phyloP scores from a whole-genome alignment of 2,329 filamentous ascomycete genomes.

The Colletotrichum tofieldiae region DNA sequence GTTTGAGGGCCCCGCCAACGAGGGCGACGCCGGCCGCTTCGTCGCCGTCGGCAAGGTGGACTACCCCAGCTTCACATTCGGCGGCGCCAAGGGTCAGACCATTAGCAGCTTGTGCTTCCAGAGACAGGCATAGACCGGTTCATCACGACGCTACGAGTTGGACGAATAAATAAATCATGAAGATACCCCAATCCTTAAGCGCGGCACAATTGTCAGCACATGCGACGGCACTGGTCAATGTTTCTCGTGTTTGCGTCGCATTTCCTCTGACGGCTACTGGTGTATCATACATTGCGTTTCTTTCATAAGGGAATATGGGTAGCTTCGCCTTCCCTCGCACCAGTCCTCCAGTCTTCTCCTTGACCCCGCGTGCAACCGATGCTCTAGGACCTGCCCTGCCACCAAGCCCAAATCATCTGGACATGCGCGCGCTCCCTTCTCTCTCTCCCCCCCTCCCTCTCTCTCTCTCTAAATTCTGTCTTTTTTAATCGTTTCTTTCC shows the following conservation, averaged over 20 bases:
- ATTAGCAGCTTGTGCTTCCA: constrained; percentile 90
- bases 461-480: constrained; percentile 23
- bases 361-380: constrained; percentile 13
- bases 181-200: constrained; percentile 14
- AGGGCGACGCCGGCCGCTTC: constrained; percentile 60
- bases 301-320: constrained; percentile 18
- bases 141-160: constrained; percentile 20
- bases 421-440: background rate
- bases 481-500: background rate
- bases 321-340: constrained; percentile 17
- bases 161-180: constrained; percentile 22
- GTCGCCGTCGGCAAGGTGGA: constrained; percentile 77
- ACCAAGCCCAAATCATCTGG: constrained; percentile 1
- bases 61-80: constrained; percentile 92
- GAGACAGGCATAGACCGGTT: constrained; percentile 50
- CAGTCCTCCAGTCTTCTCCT: constrained; percentile 7
- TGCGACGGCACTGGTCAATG: background rate
- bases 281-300: constrained; percentile 40
- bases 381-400: constrained; percentile 2
- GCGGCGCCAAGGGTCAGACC: constrained; percentile 88
- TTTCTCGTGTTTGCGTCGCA: constrained; percentile 23
- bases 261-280: constrained; percentile 30
- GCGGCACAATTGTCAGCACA: background rate
- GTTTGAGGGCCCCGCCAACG: constrained; percentile 72
- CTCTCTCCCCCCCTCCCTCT: constrained; percentile 17